Conservation (phyloP, 2,329 filamentous ascomycete genomes). For the Apiospora pterosperma region DNA sequence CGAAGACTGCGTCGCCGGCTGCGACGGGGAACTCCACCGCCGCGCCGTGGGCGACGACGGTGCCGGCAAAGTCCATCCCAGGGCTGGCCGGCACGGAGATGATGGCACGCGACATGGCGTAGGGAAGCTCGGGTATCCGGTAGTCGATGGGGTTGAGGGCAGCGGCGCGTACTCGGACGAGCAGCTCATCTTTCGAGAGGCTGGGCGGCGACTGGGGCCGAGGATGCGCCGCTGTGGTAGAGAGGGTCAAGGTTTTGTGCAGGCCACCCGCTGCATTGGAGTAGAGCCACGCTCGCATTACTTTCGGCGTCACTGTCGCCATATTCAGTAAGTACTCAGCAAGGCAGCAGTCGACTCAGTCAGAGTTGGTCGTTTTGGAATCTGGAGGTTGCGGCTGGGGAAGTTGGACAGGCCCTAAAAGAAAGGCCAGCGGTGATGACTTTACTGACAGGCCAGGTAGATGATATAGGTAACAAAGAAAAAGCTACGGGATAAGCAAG, state of each 20-base stretch:
- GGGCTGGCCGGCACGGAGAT: constrained; percentile 42
- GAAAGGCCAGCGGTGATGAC: no score
- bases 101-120: constrained; percentile 35
- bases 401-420: no score
- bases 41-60: constrained; percentile 26
- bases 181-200: constrained; percentile 39
- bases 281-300: constrained; percentile 61
- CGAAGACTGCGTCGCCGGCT: constrained; percentile 43
- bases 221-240: constrained; percentile 37
- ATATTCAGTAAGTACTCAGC: no score
- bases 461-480: no score
- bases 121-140: constrained; percentile 52
- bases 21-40: constrained; percentile 17
- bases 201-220: constrained; percentile 21
- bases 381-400: no score
- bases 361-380: no score
- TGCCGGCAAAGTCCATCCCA: constrained; percentile 46
- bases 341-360: no score
- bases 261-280: constrained; percentile 39
- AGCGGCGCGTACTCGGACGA: constrained; percentile 51
- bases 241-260: constrained; percentile 50
- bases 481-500: no score
- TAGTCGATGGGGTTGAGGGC: constrained; percentile 63
- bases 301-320: no score
- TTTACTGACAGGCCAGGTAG: no score